Conservation (phyloP, 345 rosid species). For the Hypericum perforatum region DNA sequence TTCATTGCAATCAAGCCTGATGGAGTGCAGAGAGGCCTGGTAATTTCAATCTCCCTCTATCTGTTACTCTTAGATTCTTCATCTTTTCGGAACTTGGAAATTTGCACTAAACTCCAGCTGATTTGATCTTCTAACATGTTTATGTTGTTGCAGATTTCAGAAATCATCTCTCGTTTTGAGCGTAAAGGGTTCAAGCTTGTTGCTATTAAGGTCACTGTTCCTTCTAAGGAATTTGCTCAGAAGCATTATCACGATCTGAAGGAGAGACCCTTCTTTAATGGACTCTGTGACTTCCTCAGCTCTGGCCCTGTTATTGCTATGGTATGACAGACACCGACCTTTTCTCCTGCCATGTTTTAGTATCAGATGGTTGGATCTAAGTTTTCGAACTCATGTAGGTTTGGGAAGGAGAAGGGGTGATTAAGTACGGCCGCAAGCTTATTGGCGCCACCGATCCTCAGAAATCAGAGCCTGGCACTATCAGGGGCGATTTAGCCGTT, state of each 20-base stretch:
- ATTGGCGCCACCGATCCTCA: slow-evolving; percentile 99
- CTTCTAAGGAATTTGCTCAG: slow-evolving; percentile 81
- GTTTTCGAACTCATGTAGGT: slow-evolving; percentile 36
- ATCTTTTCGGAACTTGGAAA: background rate
- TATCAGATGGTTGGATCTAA: background rate
- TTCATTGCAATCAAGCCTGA: slow-evolving; percentile 99
- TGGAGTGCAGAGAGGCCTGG: slow-evolving; percentile 97
- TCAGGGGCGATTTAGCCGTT: slow-evolving; percentile 93
- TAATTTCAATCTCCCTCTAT: slow-evolving; percentile 21
- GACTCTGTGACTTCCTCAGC: slow-evolving; percentile 92
- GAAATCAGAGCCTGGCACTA: slow-evolving; percentile 96
- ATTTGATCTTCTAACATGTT: background rate
- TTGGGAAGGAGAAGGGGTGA: slow-evolving; percentile 99
- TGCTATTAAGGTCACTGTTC: slow-evolving; percentile 64
- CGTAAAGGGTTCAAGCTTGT: slow-evolving; percentile 98
- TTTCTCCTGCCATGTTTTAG: background rate
- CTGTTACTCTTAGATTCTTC: slow-evolving; percentile 1
- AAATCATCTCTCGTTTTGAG: slow-evolving; percentile 84
- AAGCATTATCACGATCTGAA: slow-evolving; percentile 87
- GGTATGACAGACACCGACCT: slow-evolving; percentile 35
- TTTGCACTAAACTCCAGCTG: background rate
- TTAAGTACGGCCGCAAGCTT: slow-evolving; percentile 81
- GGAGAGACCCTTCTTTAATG: slow-evolving; percentile 91
- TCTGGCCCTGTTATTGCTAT: slow-evolving; percentile 97
- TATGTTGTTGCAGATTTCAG: slow-evolving; percentile 49